Conservation (phyloP, 768 basidiomycete species). For the Artomyces pyxidatus region DNA sequence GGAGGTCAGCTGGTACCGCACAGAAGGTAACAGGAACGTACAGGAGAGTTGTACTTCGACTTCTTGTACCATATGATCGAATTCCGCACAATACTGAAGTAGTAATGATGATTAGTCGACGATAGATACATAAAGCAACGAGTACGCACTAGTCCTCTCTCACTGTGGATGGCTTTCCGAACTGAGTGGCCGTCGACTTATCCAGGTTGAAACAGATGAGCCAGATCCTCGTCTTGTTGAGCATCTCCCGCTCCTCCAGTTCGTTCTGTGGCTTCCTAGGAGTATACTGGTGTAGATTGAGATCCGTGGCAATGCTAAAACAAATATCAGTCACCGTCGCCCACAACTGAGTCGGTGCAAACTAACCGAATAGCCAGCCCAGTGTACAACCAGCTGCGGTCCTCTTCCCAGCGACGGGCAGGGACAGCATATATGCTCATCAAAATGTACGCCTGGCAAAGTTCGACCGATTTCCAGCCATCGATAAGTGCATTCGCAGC, state of each 20-base stretch:
- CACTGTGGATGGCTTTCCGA: constrained; percentile 82
- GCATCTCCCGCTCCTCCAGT: constrained; percentile 74
- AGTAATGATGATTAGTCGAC: background rate
- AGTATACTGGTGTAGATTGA: constrained; percentile 77
- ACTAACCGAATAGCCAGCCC: constrained; percentile 77
- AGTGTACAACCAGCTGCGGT: constrained; percentile 83
- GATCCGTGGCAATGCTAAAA: constrained; percentile 76
- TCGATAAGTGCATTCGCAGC: constrained; percentile 71
- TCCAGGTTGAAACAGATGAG: constrained; percentile 88
- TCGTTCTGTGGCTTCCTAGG: constrained; percentile 72
- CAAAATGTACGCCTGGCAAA: constrained; percentile 76
- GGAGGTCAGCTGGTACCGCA: background rate
- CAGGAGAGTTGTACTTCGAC: constrained; percentile 8
- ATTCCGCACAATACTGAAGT: constrained; percentile 10
- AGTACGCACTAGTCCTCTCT: constrained; percentile 61
- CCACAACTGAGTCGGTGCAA: constrained; percentile 7
- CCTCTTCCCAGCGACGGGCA: constrained; percentile 78
- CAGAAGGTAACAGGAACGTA: background rate
- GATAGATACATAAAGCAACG: background rate
- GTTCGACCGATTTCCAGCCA: constrained; percentile 76
- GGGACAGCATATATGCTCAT: constrained; percentile 73
- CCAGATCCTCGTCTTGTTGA: constrained; percentile 88
- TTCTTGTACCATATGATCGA: constrained; percentile 14
- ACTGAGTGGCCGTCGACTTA: constrained; percentile 79
- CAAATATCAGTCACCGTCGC: background rate